A percentile compares a stretch with the other conserved stretches of the same genome.
Conservation (phyloP, 2,329 filamentous ascomycete species). For the Rhynchosporium agropyri region DNA sequence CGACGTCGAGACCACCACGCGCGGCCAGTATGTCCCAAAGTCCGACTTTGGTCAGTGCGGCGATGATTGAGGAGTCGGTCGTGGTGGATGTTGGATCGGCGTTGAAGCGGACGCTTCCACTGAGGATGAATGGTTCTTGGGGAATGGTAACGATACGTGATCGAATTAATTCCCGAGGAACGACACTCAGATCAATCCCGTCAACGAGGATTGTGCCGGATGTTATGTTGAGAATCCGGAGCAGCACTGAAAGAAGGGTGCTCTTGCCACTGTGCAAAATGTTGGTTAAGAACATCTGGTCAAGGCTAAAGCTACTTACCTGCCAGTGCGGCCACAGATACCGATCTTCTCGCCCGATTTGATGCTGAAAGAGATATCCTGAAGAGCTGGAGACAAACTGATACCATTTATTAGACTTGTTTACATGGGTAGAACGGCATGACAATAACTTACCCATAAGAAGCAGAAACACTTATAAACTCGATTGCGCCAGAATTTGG, state of each 20-base stretch:
- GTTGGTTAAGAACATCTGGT: constrained; percentile 49
- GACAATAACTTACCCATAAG: constrained; percentile 34
- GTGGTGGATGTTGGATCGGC: constrained; percentile 45
- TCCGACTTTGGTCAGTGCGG: constrained; percentile 62
- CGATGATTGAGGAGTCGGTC: constrained; percentile 74
- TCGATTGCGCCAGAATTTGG: constrained; percentile 40
- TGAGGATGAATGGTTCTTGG: constrained; percentile 49
- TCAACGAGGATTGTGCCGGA: constrained; percentile 52
- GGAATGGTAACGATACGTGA: constrained; percentile 47
- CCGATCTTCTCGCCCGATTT: constrained; percentile 54
- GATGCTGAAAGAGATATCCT: constrained; percentile 47
- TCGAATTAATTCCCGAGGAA: constrained; percentile 47
- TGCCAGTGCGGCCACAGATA: constrained; percentile 52
- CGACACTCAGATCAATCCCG: constrained; percentile 45
- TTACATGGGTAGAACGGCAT: too few species aligned
- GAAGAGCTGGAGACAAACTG: constrained; percentile 23
- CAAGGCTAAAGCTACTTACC: constrained; percentile 56
- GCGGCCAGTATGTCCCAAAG: constrained; percentile 31
- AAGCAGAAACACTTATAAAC: constrained; percentile 40
- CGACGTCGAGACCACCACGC: constrained; percentile 33
- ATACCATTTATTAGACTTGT: constrained; percentile 27
- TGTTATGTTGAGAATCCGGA: constrained; percentile 79
- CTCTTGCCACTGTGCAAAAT: constrained; percentile 50
- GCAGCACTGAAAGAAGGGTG: constrained; percentile 62
- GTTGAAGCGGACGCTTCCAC: constrained; percentile 41